Evolutionary conservation across 2,329 filamentous ascomycete species (phyloP), one percentile per base, ranked within the genome.

Genomic region (Xylariaceae sp.): DNA sequence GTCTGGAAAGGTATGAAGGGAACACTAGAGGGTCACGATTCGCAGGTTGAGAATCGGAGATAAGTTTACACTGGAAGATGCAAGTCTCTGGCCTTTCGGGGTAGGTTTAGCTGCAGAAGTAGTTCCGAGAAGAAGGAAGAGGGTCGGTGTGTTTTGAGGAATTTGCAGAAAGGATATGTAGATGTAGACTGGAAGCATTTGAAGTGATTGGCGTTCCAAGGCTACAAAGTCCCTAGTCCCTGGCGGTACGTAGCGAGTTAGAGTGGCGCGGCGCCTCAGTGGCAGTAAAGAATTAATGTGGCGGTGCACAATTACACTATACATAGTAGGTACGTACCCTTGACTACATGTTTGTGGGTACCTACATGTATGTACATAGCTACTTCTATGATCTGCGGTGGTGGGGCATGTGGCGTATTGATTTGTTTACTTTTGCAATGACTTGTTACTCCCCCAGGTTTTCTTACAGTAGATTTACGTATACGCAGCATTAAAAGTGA

Each of bases 341-440:
- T n/a, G n/a, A n/a, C n/a, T n/a, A n/a, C n/a, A n/a, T n/a, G n/a
- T n/a, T n/a, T n/a, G n/a, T n/a, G n/a, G n/a, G n/a, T n/a, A n/a
- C n/a, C n/a, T n/a, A n/a, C n/a, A n/a, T n/a, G n/a, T n/a, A n/a
- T n/a, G n/a, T n/a, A n/a, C n/a, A n/a, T n/a, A n/a, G n/a, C n/a
- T n/a, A n/a, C n/a, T n/a, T n/a, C n/a, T n/a, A n/a, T n/a, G n/a
- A n/a, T n/a, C n/a, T n/a, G n/a, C n/a, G n/a, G n/a, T 29, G 8
- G 31, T 50, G 53, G 48, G 46, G 53, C 37, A 31, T 50, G 47
- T 44, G 55, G 54, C 46, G 50, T 40, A 50, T 48, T 44, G 19
- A 31, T 58, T 61, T 61, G 58, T 61, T 61, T 61, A 61, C 56
- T 51, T 55, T 52, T 40, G 16, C 55, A 26, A 56, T 47, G 34